Conservation (phyloP, 257 asterid species). For the Solanum chilense region DNA sequence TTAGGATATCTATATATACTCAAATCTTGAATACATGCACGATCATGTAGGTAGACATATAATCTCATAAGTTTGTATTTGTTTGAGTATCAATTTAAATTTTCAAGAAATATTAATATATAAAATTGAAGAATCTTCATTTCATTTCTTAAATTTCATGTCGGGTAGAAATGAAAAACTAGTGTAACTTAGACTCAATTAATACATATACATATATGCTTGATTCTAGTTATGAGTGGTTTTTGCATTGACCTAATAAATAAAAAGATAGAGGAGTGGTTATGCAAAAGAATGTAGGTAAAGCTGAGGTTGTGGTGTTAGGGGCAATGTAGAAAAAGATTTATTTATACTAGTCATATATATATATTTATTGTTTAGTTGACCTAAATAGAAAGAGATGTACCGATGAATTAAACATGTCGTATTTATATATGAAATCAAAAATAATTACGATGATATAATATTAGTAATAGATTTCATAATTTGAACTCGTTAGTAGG, state of each 20-base stretch:
- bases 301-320: not conserved
- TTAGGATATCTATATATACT: not conserved
- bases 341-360: too few relatives aligned
- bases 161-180: too few relatives aligned
- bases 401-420: too few relatives aligned
- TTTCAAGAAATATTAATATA: too few relatives aligned
- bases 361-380: too few relatives aligned
- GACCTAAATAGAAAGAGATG: not conserved
- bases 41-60: not conserved
- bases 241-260: not conserved
- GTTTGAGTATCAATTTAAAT: not conserved
- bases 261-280: not conserved
- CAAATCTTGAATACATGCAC: not conserved
- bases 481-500: accelerated
- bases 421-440: accelerated
- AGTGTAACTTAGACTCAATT: not conserved
- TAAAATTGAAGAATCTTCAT: too few relatives aligned
- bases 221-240: not conserved
- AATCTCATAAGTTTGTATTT: not conserved
- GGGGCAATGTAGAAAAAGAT: not conserved
- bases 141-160: too few relatives aligned
- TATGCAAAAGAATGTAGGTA: not conserved
- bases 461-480: too few relatives aligned
- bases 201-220: not conserved
- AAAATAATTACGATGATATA: too few relatives aligned